These are phyloP conservation scores for Colletotrichum filicis DNA, from an alignment of 2,329 filamentous ascomycete genomes.

Conservation along the genomic window DNA sequence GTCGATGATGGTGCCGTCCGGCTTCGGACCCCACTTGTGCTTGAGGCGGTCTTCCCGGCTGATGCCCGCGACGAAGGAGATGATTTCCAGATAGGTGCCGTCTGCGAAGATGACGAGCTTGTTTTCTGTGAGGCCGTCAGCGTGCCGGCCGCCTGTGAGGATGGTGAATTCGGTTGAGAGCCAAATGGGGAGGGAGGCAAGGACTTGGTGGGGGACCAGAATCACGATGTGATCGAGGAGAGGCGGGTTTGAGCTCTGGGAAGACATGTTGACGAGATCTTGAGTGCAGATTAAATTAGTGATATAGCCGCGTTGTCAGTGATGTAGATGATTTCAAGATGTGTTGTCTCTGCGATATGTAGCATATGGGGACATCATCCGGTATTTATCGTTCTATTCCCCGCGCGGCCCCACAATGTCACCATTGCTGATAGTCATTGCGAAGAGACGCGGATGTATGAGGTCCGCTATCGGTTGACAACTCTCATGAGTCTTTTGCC, in stretches of 20 bases:
- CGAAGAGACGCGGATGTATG: conserved; percentile 3
- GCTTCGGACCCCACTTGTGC: conserved; percentile 69
- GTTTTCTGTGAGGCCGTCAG: conserved; percentile 70
- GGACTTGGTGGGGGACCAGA: conserved; percentile 63
- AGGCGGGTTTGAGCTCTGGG: conserved; percentile 37
- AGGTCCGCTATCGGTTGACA: conserved; percentile 20
- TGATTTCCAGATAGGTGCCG: conserved; percentile 74
- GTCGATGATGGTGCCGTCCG: conserved; percentile 65
- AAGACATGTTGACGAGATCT: conserved; percentile 6
- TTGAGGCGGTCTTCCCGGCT: conserved; percentile 49
- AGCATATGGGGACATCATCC: neutral
- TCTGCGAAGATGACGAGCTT: conserved; percentile 71
- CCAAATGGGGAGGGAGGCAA: conserved; percentile 59
- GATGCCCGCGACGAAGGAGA: conserved; percentile 62
- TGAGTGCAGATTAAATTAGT: neutral
- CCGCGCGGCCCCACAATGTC: conserved; percentile 35
- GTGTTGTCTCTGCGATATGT: neutral
- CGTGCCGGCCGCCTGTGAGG: conserved; percentile 69
- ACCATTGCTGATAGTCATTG: conserved; percentile 24
- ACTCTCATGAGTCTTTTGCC: neutral
- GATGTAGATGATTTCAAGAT: neutral
- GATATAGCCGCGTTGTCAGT: too few species aligned
- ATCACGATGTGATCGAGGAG: conserved; percentile 73
- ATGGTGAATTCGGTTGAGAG: conserved; percentile 67
- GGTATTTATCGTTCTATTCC: conserved; percentile 18